Evolutionary conservation across 306 rosid genomes (phyloP), one percentile per base, ranked within the genome.

Genomic region (Cucumis melo): DNA sequence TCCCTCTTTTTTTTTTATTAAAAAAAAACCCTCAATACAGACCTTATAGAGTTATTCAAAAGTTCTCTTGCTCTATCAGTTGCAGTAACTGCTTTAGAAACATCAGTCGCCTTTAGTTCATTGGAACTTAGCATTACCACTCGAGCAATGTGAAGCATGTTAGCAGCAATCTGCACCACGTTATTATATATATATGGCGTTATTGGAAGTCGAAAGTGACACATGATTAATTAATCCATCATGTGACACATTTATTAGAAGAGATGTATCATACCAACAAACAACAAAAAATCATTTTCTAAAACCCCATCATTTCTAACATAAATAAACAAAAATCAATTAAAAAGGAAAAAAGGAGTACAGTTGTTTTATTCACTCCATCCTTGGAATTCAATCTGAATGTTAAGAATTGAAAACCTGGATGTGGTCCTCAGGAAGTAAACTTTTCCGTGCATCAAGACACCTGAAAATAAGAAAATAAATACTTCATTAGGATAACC

Each of bases 101-200:
- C 73, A 80, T 91, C 87, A 23, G 16, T 38, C 73, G 81, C 76
- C 81, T 81, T 80, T 54, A 86, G 77, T 82, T 76, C 79, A 58
- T 64, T 81, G 81, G 74, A 82, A 71, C 81, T 88, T 73, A 86
- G 87, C 87, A 85, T 82, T 80, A 82, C 80, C 78, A 88, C 88
- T 77, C 90, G 82, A 61, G 92, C 93, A 74, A 91, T 80, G 77
- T 86, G 93, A 82, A 93, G 97, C 86, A 86, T 80, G 85, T 89
- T 91, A 66, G 87, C 97, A 54, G 87, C 92, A 82, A 91, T 85
- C 98, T 91, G 87, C 56, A 61, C 65, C 77, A 51, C 21, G 54
- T 20, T 9, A 42, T 59, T 42, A 24, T 20, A 76, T 27, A 27
- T 39, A 76, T 38, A 60, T 15, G 68, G 38, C 24, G 71, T 42